These are phyloP conservation scores for Pseudogymnoascus sp. DNA, from an alignment of 2,329 filamentous ascomycete species.

Conservation along the genomic window DNA sequence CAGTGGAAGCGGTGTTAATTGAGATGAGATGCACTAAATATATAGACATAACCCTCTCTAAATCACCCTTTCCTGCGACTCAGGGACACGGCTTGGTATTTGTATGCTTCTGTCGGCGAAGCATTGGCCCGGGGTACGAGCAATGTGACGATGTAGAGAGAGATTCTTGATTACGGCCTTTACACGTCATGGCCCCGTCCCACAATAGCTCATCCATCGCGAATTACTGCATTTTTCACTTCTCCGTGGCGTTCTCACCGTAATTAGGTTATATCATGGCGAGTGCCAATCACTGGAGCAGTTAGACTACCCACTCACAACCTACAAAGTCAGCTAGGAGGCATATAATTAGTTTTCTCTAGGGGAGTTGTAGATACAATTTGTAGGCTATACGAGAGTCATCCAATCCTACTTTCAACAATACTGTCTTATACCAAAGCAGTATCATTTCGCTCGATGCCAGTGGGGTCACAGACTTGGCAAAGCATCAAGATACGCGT, in stretches of 20 bases:
- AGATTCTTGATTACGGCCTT: neutral
- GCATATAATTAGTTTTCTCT: neutral
- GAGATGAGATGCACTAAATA: neutral
- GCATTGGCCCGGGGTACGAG: neutral
- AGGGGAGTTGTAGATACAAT: neutral
- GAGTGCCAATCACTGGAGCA: neutral
- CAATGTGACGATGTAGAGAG: neutral
- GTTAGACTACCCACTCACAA: neutral
- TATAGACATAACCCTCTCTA: neutral
- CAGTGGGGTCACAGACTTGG: neutral
- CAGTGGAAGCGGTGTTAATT: neutral
- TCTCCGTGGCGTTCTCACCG: neutral
- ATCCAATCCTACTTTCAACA: neutral
- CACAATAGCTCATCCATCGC: neutral
- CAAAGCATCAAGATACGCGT: neutral
- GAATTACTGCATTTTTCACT: neutral
- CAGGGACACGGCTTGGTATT: neutral
- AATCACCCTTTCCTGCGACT: neutral
- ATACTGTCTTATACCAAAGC: neutral
- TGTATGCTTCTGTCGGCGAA: neutral
- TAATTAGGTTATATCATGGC: neutral
- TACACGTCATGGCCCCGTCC: neutral
- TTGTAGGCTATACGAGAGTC: neutral
- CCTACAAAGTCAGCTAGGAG: neutral
- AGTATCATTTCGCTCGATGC: too few species aligned